Base-by-base conservation (phyloP, 306 rosid genomes). In the Parietaria judaica region DNA sequence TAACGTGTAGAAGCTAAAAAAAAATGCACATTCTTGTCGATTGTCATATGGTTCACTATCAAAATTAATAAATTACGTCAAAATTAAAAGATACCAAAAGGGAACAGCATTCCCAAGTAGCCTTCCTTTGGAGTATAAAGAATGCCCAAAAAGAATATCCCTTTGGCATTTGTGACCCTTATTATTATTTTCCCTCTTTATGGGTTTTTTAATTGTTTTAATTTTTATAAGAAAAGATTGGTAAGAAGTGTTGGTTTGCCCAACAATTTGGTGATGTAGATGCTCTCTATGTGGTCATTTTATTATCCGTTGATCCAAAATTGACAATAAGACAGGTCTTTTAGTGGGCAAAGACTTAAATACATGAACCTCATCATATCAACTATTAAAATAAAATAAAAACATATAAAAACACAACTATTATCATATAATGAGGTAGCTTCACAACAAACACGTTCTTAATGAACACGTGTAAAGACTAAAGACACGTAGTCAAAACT, bases 111-210 rank as follows among this genome's bases (percentile, higher is more conserved):
- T 49, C 53, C 15, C 14, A 49, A 49, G 51, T 23, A 8, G 43
- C 54, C 66, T 17, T 31, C 16, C 31, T 41, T 31, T n/a, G 8
- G 48, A 46, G 10, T 47, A 16, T 61, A 48, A 11, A 46, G 17
- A 15, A 23, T 61, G 54, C 56, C n/a, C 48, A 34, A 53, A 65
- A 43, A 54, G 73, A 67, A 73, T 73, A 73, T 67, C 45, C 78
- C 43, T 39, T 67, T 12, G 69, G 62, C 69, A 56, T 49, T 61
- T 44, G 11, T 63, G 34, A 54, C 48, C 48, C 45, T 8, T 50
- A 48, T 61, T 14, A 11, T 3, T 13, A 35, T 31, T 58, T 31
- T 52, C 34, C 6, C 6, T 0, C 11, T 3, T 10, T 15, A 3
- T 6, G 23, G 36, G 36, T 2, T 15, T 3, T 41, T 5, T 43